phyloP scores from a whole-genome alignment of 345 rosid genomes.

The Garcia nutans region DNA sequence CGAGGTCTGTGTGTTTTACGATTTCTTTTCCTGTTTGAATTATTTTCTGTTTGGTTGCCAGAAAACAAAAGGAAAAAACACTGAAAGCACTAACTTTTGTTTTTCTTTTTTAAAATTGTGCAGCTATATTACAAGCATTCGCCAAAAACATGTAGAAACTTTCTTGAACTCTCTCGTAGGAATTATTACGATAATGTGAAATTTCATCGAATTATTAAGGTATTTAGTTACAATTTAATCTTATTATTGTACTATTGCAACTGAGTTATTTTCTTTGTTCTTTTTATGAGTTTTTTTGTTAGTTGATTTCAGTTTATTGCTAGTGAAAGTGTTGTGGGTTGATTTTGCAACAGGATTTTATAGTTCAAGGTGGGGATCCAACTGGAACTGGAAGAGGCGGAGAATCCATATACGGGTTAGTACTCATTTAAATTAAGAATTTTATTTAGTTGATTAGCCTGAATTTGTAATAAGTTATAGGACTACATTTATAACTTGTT shows the following conservation, averaged over 20 bases:
- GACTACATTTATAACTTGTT: no score
- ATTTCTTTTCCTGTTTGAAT: background rate
- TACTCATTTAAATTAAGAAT: background rate
- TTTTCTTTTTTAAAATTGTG: constrained; percentile 10
- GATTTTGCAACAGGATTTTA: constrained; percentile 64
- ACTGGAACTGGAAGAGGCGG: constrained; percentile 97
- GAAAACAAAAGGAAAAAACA: constrained; percentile 2
- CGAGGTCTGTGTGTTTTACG: constrained; percentile 49
- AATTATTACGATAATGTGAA: constrained; percentile 78
- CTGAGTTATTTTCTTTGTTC: background rate
- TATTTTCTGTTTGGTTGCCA: constrained; percentile 7
- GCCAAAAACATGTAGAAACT: constrained; percentile 94
- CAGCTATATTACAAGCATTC: constrained; percentile 89
- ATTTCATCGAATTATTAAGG: constrained; percentile 94
- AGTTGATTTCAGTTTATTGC: constrained; percentile 4
- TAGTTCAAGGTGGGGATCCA: constrained; percentile 99
- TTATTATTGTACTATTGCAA: background rate
- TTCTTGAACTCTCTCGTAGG: constrained; percentile 79
- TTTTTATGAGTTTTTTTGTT: background rate
- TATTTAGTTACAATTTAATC: constrained; percentile 7
- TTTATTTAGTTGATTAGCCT: background rate
- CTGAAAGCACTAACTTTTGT: background rate
- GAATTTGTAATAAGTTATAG: background rate
- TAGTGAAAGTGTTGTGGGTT: background rate
- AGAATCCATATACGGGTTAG: constrained; percentile 87